A percentile compares a stretch with the other conserved stretches of the same genome.
Conservation (phyloP, 2,329 filamentous ascomycete species). For the Purpureocillium lavendulum region DNA sequence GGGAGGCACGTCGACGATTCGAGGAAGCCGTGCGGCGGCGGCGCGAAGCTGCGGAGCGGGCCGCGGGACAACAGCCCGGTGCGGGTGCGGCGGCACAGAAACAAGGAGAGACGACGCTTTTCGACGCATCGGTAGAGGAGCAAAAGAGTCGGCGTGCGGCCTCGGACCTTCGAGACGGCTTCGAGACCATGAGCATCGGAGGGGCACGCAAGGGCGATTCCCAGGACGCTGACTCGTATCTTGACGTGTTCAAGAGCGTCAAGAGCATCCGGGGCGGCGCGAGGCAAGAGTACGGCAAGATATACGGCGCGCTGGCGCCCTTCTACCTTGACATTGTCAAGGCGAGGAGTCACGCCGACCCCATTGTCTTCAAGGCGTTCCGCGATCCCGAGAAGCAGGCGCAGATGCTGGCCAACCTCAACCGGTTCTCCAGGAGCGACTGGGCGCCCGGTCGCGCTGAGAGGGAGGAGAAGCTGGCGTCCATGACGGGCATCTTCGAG, state of each 20-base stretch:
- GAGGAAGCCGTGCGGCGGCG: conserved; percentile 60
- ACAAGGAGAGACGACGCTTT: conserved; percentile 46
- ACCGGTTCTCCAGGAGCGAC: conserved; percentile 72
- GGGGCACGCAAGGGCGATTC: conserved; percentile 33
- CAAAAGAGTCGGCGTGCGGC: conserved; percentile 38
- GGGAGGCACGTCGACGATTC: conserved; percentile 70
- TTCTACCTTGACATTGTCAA: conserved; percentile 78
- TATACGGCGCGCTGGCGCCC: conserved; percentile 81
- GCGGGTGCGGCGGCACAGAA: conserved; percentile 11
- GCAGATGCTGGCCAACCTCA: conserved; percentile 75
- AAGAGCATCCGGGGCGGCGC: conserved; percentile 78
- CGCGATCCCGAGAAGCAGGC: conserved; percentile 85
- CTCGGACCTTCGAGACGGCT: conserved; percentile 51
- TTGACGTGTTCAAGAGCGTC: conserved; percentile 62
- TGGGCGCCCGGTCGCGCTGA: conserved; percentile 64
- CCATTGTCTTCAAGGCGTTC: conserved; percentile 78
- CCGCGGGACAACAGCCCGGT: conserved; percentile 11
- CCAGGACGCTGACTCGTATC: conserved; percentile 53
- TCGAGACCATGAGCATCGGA: conserved; percentile 64
- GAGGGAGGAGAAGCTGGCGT: conserved; percentile 63
- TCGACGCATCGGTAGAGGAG: conserved; percentile 65
- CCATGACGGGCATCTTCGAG: conserved; percentile 78
- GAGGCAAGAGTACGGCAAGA: conserved; percentile 80
- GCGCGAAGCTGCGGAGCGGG: conserved; percentile 41
- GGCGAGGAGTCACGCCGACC: conserved; percentile 67